Base-by-base conservation (phyloP, 169 alveolate genomes). In the Cryptosporidium ryanae region DNA sequence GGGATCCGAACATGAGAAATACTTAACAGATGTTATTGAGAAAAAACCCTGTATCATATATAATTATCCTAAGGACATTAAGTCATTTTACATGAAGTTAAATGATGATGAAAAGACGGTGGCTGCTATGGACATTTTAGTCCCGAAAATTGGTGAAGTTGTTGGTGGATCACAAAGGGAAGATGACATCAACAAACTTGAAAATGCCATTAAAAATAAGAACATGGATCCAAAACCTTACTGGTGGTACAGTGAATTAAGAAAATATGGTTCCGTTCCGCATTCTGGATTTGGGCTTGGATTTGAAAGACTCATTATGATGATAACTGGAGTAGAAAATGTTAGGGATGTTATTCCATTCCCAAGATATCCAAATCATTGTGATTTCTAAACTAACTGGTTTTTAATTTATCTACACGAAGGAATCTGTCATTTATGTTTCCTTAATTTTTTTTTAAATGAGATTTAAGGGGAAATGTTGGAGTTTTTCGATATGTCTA, bases 251-350 rank as follows among this genome's bases (percentile, higher is more conserved):
- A 67, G 95, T 71, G 97, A 96, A 44, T 89, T 96, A 64, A 94
- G 99, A 89, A 94, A 92, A 90, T 98, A 93, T 90, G 99, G 99
- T 50, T 92, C 99, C 13, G 96, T 96, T 46, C 99, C 99, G 15
- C 99, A 97, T 82, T 93, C 98, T 13, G 99, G 99, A 34, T 98
- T 98, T 84, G 99, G 99, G n/a, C 95, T 98, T 46, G 98, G 98
- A 23, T 97, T 98, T 90, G 99, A 98, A 94, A 94, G 99, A 66
- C 92, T 98, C 18, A 95, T 97, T 64, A 97, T 98, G 99, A 93
- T 98, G 94, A 97, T 96, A n/a, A 97, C 99, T 18, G 99, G 99
- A 31, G 96, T 97, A 23, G 98, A 97, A 52, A 98, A 98, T 95
- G 98, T 98, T 68, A 94, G 99, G 92, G 99, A 98, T 92, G 99